Percentiles rank a stretch among this genome's conserved stretches.
Evolutionary conservation across 2,329 filamentous ascomycete genomes (phyloP).

Genomic region (Curvularia spicifera): DNA sequence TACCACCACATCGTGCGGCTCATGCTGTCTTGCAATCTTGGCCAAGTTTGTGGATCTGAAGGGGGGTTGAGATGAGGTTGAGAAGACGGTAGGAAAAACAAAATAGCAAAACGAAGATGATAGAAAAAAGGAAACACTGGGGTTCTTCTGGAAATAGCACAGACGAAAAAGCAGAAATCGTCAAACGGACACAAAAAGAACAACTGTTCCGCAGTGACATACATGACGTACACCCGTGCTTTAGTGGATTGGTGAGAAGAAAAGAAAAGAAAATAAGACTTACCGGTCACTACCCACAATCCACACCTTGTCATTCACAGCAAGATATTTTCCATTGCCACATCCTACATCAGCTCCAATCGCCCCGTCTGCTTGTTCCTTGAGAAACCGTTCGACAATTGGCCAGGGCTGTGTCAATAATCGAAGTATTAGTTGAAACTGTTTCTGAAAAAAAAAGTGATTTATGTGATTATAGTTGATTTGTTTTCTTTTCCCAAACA

Average conservation of each 20-base stretch:
- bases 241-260: neutral
- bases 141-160: neutral
- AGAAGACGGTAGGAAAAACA: neutral
- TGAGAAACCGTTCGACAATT: constrained; percentile 80
- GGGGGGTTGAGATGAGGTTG: neutral
- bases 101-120: neutral
- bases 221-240: neutral
- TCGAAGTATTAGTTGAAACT: no score
- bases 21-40: constrained; percentile 60
- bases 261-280: constrained; percentile 13
- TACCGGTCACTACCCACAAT: constrained; percentile 87
- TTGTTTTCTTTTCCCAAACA: no score
- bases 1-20: constrained; percentile 72
- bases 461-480: no score
- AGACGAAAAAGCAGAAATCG: neutral
- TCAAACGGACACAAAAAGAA: neutral
- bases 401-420: constrained; percentile 75
- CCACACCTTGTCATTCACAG: constrained; percentile 71
- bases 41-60: constrained; percentile 64
- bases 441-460: no score
- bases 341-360: constrained; percentile 92
- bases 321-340: constrained; percentile 94
- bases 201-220: neutral
- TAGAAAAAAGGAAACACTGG: no score
- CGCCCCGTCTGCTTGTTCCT: constrained; percentile 68